Conservation (phyloP, 306 rosid genomes). For the Cicer judaicum region DNA sequence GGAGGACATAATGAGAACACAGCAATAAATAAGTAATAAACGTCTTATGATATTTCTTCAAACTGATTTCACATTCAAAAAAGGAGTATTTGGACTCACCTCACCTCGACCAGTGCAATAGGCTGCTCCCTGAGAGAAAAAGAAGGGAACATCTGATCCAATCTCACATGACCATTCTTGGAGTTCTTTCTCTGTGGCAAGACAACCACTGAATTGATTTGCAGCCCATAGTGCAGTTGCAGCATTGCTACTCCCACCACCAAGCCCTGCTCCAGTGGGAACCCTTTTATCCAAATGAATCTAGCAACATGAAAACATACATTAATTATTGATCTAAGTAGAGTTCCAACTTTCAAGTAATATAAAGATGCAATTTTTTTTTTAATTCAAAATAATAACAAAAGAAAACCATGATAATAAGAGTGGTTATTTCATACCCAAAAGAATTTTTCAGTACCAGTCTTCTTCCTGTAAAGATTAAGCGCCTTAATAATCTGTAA, state of each 20-base stretch:
- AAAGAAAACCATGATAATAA: neutral
- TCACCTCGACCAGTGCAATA: constrained; percentile 97
- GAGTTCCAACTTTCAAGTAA: constrained; percentile 13
- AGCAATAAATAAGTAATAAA: neutral
- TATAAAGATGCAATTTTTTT: neutral
- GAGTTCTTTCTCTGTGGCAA: constrained; percentile 86
- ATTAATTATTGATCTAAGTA: constrained; percentile 2
- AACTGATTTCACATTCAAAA: constrained; percentile 3
- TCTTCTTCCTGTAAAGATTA: constrained; percentile 90
- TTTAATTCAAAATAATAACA: neutral
- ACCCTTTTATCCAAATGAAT: constrained; percentile 93
- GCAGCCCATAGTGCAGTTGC: constrained; percentile 99
- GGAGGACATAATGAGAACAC: neutral
- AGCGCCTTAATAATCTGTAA: constrained; percentile 94
- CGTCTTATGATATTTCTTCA: neutral
- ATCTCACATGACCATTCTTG: constrained; percentile 99
- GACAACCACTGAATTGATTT: constrained; percentile 79
- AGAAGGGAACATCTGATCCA: constrained; percentile 97
- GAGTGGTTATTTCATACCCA: constrained; percentile 67
- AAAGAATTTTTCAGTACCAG: constrained; percentile 76
- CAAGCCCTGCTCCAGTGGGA: constrained; percentile 98
- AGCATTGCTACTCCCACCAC: constrained; percentile 99
- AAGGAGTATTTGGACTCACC: constrained; percentile 62
- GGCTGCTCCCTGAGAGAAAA: constrained; percentile 95
- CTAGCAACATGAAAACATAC: constrained; percentile 52